Evolutionary conservation across 768 basidiomycete species (phyloP).

Genomic region (Dioszegia aurantiaca): DNA sequence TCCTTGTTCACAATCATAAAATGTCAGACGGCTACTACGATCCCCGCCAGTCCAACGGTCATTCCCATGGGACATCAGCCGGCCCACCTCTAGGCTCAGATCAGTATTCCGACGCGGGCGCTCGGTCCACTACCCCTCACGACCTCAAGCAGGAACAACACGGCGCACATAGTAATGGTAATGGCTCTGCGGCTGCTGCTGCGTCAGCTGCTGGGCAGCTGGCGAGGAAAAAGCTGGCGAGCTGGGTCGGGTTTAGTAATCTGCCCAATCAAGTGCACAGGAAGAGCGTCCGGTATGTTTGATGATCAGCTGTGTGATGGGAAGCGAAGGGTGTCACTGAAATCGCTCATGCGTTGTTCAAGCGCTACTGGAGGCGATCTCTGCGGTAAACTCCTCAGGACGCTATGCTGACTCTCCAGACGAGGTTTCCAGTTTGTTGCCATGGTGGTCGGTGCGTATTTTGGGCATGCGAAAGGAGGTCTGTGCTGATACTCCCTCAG

Average conservation of each 20-base stretch:
- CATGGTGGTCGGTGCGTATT: constrained; percentile 92
- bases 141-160: constrained; percentile 22
- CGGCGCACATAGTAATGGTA: constrained; percentile 4
- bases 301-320: background rate
- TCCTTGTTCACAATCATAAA: constrained; percentile 7
- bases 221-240: constrained; percentile 49
- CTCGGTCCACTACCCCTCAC: constrained; percentile 13
- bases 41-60: constrained; percentile 3
- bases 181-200: constrained; percentile 3
- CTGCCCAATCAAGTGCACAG: constrained; percentile 99
- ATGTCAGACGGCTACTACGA: constrained; percentile 44
- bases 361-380: too few species aligned
- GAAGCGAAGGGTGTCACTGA: background rate
- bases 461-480: background rate
- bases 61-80: background rate
- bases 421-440: constrained; percentile 89
- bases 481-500: constrained; percentile 28
- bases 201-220: constrained; percentile 4
- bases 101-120: background rate
- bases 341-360: too few species aligned
- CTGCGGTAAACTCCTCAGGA: background rate
- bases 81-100: constrained; percentile 8
- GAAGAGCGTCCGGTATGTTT: constrained; percentile 86
- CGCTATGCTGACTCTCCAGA: constrained; percentile 21
- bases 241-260: constrained; percentile 68